Evolutionary conservation across 805 yeast species (phyloP).

Genomic region (Starmerella riodocensis): DNA sequence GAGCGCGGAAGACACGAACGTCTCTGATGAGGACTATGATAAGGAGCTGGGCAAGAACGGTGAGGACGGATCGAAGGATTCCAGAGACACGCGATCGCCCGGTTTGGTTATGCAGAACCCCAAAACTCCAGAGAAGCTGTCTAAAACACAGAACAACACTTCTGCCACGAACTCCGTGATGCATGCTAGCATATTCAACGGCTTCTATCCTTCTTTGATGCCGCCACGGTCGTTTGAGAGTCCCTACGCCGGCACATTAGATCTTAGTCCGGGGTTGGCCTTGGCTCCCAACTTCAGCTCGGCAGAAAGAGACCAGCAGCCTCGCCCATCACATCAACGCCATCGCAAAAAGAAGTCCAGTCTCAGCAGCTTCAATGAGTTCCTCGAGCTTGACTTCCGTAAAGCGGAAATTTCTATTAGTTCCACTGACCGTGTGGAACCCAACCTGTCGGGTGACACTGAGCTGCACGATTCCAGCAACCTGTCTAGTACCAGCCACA

Average conservation of each 20-base stretch:
- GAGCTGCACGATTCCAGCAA: too few relatives aligned
- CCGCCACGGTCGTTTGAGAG: constrained; percentile 8
- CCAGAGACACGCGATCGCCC: too few relatives aligned
- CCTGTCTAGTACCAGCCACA: too few relatives aligned
- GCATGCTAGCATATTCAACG: neutral
- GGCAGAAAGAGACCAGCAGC: neutral
- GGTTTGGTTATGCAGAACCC: neutral
- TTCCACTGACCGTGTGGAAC: too few relatives aligned
- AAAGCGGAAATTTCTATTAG: too few relatives aligned
- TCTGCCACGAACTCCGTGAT: too few relatives aligned
- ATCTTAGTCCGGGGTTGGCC: constrained; percentile 8
- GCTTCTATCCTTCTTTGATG: neutral
- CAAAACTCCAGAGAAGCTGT: constrained; percentile 4
- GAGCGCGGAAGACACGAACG: too few relatives aligned
- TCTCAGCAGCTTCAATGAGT: constrained; percentile 2
- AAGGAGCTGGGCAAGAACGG: too few relatives aligned
- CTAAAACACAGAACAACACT: too few relatives aligned
- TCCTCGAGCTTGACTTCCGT: constrained; percentile 11
- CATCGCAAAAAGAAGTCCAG: constrained; percentile 2
- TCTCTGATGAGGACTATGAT: too few relatives aligned
- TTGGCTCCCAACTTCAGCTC: neutral
- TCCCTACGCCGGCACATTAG: constrained; percentile 10
- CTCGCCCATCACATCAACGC: neutral
- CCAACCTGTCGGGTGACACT: too few relatives aligned
- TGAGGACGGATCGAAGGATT: too few relatives aligned